These are phyloP conservation scores for Phytophthora chlamydospora DNA, from an alignment of 352 stramenopile genomes.

Conservation along the genomic window DNA sequence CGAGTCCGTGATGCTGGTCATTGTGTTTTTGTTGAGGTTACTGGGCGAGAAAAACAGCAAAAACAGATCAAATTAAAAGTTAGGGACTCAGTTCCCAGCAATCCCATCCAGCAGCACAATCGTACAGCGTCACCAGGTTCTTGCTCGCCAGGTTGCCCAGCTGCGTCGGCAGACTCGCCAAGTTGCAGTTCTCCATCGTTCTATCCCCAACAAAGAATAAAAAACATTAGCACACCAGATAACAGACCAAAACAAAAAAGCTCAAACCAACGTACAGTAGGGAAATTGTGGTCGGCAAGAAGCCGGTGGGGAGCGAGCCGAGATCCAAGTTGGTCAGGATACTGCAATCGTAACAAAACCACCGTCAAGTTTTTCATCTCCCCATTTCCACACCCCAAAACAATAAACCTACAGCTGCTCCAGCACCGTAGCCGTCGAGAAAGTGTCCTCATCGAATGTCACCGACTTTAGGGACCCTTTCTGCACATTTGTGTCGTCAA, in stretches of 20 bases:
- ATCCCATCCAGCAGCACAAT: conserved; percentile 2
- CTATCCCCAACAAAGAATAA: conserved; percentile 22
- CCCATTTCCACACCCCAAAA: background rate
- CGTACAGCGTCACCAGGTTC: conserved; percentile 65
- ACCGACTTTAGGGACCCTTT: conserved; percentile 70
- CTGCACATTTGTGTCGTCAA: conserved; percentile 53
- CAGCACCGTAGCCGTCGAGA: conserved; percentile 45
- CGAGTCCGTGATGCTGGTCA: conserved; percentile 45
- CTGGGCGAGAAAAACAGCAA: conserved; percentile 23
- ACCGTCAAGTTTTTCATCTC: background rate
- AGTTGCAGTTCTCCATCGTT: conserved; percentile 73
- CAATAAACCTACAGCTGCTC: conserved; percentile 51
- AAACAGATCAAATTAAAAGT: background rate
- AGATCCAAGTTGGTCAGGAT: conserved; percentile 71
- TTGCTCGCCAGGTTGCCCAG: conserved; percentile 48
- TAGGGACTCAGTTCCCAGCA: background rate
- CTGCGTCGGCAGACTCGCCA: conserved; percentile 54
- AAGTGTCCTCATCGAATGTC: conserved; percentile 50
- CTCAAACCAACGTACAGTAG: conserved; percentile 36
- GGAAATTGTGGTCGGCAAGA: conserved; percentile 59
- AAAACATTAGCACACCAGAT: conserved; percentile 10
- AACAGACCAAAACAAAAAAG: conserved; percentile 5
- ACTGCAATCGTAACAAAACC: conserved; percentile 27
- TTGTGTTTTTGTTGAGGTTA: conserved; percentile 64
- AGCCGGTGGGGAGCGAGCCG: conserved; percentile 42